Conservation (phyloP, 2,329 filamentous ascomycete species). For the Aureobasidium sp. region DNA sequence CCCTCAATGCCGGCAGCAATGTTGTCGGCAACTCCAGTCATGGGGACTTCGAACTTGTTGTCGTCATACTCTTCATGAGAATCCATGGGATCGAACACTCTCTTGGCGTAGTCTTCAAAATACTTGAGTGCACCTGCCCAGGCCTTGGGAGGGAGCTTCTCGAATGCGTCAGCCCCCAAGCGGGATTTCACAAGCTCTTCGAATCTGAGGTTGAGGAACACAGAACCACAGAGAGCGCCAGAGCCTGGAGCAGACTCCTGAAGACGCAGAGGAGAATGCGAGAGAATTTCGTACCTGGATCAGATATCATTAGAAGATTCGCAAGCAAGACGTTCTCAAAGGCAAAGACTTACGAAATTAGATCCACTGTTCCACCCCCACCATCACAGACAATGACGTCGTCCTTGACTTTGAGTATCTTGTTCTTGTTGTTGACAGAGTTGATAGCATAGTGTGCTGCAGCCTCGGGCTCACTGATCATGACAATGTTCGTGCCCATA, state of each 20-base stretch:
- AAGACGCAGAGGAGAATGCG: slow-evolving; percentile 60
- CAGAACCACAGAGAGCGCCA: slow-evolving; percentile 64
- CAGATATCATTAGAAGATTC: too few species aligned
- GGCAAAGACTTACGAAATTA: slow-evolving; percentile 26
- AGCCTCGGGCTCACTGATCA: slow-evolving; percentile 66
- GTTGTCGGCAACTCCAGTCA: slow-evolving; percentile 67
- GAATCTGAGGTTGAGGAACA: slow-evolving; percentile 61
- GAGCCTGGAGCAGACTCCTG: slow-evolving; percentile 75
- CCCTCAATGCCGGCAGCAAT: slow-evolving; percentile 66
- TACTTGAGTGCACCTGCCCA: slow-evolving; percentile 62
- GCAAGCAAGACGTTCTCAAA: too few species aligned
- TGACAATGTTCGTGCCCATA: slow-evolving; percentile 55
- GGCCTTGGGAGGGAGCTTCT: slow-evolving; percentile 57
- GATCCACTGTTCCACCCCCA: slow-evolving; percentile 55
- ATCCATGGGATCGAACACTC: slow-evolving; percentile 56
- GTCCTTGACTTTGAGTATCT: slow-evolving; percentile 45
- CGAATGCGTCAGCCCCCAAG: slow-evolving; percentile 56
- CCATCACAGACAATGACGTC: slow-evolving; percentile 58
- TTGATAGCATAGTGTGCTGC: slow-evolving; percentile 73
- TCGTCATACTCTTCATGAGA: slow-evolving; percentile 57
- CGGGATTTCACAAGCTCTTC: slow-evolving; percentile 64
- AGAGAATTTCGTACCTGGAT: slow-evolving; percentile 40
- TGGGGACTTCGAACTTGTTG: slow-evolving; percentile 64
- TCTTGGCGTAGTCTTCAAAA: slow-evolving; percentile 77
- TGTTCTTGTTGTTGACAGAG: slow-evolving; percentile 68